These are phyloP conservation scores for Phytophthora kernoviae DNA, from an alignment of 352 stramenopile species.

Conservation along the genomic window DNA sequence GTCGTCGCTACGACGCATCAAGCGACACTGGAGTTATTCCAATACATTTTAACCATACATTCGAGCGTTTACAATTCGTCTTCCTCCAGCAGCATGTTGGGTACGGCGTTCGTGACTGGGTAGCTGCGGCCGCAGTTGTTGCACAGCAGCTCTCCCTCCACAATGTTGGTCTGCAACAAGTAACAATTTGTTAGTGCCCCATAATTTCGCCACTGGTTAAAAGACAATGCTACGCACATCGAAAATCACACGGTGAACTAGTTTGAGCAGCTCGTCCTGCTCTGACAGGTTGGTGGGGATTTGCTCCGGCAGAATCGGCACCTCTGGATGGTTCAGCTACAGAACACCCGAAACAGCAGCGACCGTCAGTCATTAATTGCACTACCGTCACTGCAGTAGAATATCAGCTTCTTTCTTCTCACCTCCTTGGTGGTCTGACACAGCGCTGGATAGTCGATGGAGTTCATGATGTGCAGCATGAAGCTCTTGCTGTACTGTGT, in stretches of 20 bases:
- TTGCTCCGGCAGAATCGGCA: slow-evolving; percentile 69
- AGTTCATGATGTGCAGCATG: slow-evolving; percentile 88
- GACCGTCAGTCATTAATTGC: slow-evolving; percentile 2
- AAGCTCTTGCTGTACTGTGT: slow-evolving; percentile 86
- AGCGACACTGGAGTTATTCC: slow-evolving; percentile 5
- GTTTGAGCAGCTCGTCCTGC: slow-evolving; percentile 71
- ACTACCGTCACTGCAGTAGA: background rate
- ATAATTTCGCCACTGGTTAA: no score
- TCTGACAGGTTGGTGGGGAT: slow-evolving; percentile 62
- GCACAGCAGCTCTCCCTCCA: slow-evolving; percentile 84
- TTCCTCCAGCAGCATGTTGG: slow-evolving; percentile 88
- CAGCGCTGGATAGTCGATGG: slow-evolving; percentile 84
- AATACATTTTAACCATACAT: slow-evolving; percentile 32
- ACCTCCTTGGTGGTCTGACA: slow-evolving; percentile 79
- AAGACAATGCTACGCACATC: slow-evolving; percentile 52
- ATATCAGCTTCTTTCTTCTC: background rate
- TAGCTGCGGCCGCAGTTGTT: slow-evolving; percentile 87
- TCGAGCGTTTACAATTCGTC: slow-evolving; percentile 71
- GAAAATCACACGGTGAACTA: slow-evolving; percentile 83
- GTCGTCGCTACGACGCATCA: no score
- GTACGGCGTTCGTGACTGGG: slow-evolving; percentile 76
- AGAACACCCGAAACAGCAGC: background rate
- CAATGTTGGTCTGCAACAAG: slow-evolving; percentile 72
- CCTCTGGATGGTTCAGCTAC: slow-evolving; percentile 81
- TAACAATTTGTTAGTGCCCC: background rate